Evolutionary conservation across 2,329 filamentous ascomycete genomes (phyloP), one percentile per base, ranked within the genome.

Genomic region (Colletotrichum eremochloae): DNA sequence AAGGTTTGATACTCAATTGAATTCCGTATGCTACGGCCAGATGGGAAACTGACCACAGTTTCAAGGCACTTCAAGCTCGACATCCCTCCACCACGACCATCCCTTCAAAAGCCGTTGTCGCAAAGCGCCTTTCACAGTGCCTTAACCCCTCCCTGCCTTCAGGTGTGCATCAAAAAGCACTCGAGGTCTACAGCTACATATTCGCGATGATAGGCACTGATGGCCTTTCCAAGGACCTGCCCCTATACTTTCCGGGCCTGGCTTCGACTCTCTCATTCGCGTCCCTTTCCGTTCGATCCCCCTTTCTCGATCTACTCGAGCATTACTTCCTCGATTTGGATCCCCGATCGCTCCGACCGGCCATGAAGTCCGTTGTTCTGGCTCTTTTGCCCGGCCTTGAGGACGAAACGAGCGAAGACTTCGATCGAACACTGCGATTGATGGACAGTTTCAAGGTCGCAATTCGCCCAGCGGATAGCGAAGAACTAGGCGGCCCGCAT

Each of bases 331-430:
- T 97, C 36, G 87, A 88, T 57, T 81, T 98, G 44, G 89, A 95
- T 74, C 86, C 91, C 42, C 86, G 87, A 69, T 89, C 93, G 8
- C 86, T 99, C 57, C 90, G 96, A 20, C 95, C 96, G 4, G 95
- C 96, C 1, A 88, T 98, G 82, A 98, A 97, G 81, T 93, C 95
- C 9, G 90, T 98, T 18, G 91, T 98, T 72, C 85, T 99, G 29
- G 92, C 94, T n/a, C 85, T 99, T 40, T 85, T 99, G 3, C 96
- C 96, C 0, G 96, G 95, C 0, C 83, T 99, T 3, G 96, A 99
- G 81, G 96, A 99, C 76, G 96, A 98, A 80, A 97, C 94, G 11
- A 97, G 95, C 75, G 96, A 99, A 79, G 97, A 99, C 79, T 99
- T 98, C 80, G 96, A 98, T 74, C 89, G 93, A 66, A 97, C 95